Percentiles rank a stretch among this genome's conserved stretches.
Evolutionary conservation across 2,329 filamentous ascomycete genomes (phyloP).

Genomic region (Onygena corvina): DNA sequence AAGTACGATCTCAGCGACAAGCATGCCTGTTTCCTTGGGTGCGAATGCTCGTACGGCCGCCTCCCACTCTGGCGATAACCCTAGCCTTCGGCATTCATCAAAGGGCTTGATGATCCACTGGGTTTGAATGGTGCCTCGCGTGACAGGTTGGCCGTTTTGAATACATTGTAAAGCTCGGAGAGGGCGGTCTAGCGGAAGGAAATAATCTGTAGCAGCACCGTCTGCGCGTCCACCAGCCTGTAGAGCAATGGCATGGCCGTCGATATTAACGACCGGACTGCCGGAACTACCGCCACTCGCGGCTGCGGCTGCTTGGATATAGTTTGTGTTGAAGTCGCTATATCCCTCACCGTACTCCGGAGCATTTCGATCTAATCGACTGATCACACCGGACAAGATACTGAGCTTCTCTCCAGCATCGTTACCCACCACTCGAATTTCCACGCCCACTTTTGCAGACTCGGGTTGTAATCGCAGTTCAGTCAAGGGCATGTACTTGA

Average conservation of each 20-base stretch:
- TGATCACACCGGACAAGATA: conserved; percentile 95
- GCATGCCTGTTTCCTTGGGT: conserved; percentile 89
- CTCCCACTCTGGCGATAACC: conserved; percentile 76
- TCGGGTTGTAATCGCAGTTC: conserved; percentile 73
- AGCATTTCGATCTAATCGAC: conserved; percentile 86
- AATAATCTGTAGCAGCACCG: conserved; percentile 94
- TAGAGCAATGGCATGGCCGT: conserved; percentile 80
- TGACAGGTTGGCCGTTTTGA: conserved; percentile 59
- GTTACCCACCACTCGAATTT: conserved; percentile 95
- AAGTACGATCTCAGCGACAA: conserved; percentile 89
- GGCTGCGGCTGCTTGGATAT: conserved; percentile 94
- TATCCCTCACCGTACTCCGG: conserved; percentile 97
- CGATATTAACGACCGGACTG: conserved; percentile 91
- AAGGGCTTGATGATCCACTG: conserved; percentile 97
- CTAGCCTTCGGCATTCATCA: conserved; percentile 85
- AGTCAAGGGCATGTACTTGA: conserved; percentile 91
- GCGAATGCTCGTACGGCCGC: conserved; percentile 69
- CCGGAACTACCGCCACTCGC: conserved; percentile 97
- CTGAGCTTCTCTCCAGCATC: conserved; percentile 97
- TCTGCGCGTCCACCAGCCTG: conserved; percentile 91
- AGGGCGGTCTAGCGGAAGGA: conserved; percentile 83
- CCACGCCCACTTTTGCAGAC: conserved; percentile 72
- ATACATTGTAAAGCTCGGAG: conserved; percentile 77
- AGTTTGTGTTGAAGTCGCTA: conserved; percentile 91
- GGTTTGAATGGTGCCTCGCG: conserved; percentile 93